Base-by-base conservation (phyloP, 73 alveolate species). In the Halteria grandinella region DNA sequence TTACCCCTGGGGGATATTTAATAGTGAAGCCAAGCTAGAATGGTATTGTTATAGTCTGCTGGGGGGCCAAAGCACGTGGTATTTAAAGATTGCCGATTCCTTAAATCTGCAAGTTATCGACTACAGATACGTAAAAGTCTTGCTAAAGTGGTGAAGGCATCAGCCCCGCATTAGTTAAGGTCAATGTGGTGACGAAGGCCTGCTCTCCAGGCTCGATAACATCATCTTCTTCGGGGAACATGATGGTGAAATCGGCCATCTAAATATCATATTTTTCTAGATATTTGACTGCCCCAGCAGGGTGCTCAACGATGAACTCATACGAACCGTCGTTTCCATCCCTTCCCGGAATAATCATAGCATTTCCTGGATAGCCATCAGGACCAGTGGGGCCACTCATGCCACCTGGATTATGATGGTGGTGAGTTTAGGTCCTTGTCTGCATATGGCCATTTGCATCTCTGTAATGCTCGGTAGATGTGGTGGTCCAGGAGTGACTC, bases 321-420 rank as follows among this genome's bases (percentile, higher is more conserved):
- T 12, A 57, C 5, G 25, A 25, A 8, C 74, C 74, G 18, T 57
- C 54, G n/a, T 27, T 33, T 17, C 74, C 74, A 33, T 57, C 74
- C 23, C 74, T 57, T 31, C 74, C 74, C 17, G 55, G 36, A 21
- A 33, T 18, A 3, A 57, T 14, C 8, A 8, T 10, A 10, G 74
- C 74, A 31, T 57, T 57, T 4, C 74, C 74, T 33, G 31, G n/a
- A 57, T 57, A 25, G 17, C 74, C 74, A 11, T 51, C 31, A 10
- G 31, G 7, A 12, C 74, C 74, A 5, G 74, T 31, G 36, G 74
- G 74, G 5, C 74, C 74, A 57, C 36, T 54, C 17, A 57, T 57
- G n/a, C 74, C 74, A 29, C 74, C 74, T 10, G 74, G 74, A 18
- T 57, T 57, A 7, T 51, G 31, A 18, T 57, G 74, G 55, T 54